Evolutionary conservation across 73 alveolate genomes (phyloP).

Genomic region (Urostyla sp.): DNA sequence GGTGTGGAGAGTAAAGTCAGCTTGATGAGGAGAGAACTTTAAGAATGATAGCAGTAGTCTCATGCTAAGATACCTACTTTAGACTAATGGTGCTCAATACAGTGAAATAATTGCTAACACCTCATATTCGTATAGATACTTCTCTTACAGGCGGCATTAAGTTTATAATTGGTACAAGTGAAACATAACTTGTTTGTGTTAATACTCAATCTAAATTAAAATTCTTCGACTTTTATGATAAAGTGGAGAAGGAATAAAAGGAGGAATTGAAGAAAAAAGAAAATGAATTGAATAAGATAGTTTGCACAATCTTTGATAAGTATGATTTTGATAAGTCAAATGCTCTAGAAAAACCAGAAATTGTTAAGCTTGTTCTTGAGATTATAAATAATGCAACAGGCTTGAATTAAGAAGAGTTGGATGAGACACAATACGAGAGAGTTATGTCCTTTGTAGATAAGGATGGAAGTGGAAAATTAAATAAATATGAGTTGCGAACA

Average conservation of each 20-base stretch:
- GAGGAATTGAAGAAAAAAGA: slow-evolving; percentile 2
- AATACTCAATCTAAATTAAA: slow-evolving; percentile 21
- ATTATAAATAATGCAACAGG: too few relatives aligned
- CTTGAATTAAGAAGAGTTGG: too few relatives aligned
- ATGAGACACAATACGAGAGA: too few relatives aligned
- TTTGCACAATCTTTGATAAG: neutral
- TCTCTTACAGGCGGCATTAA: slow-evolving; percentile 23
- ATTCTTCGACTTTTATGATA: slow-evolving; percentile 57
- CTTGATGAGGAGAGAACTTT: neutral
- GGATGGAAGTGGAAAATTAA: too few relatives aligned
- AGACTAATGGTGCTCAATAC: neutral
- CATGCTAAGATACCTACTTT: slow-evolving; percentile 26
- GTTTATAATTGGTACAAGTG: slow-evolving; percentile 17
- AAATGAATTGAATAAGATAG: neutral
- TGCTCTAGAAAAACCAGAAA: too few relatives aligned
- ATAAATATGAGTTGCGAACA: too few relatives aligned
- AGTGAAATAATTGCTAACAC: neutral
- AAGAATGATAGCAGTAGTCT: slow-evolving; percentile 1
- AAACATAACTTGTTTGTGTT: slow-evolving; percentile 40
- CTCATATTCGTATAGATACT: slow-evolving; percentile 51
- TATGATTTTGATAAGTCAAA: slow-evolving; percentile 23
- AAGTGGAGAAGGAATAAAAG: slow-evolving; percentile 29
- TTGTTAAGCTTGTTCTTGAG: too few relatives aligned
- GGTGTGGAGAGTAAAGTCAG: slow-evolving; percentile 12
- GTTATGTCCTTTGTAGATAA: too few relatives aligned